Base-by-base conservation (phyloP, 345 rosid species). In the Erucastrum elatum region DNA sequence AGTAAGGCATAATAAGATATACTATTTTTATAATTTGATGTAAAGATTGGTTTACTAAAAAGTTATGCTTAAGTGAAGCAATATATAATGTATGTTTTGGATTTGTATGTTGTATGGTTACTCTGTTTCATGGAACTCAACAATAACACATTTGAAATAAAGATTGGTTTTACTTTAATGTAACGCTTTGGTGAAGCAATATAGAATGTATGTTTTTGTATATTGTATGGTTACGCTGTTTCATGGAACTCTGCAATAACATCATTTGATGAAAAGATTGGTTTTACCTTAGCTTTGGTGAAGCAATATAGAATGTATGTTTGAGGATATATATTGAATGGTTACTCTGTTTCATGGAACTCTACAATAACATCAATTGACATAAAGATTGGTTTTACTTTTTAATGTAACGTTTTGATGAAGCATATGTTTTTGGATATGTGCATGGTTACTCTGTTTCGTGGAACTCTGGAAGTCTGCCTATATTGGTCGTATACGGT, bases 1-100 rank as follows among this genome's bases (percentile, higher is more conserved):
- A 72, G 81, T 44, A 81, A 81, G 81, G 77, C 80, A 78, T 72
- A 72, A 58, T 49, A 11, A 15, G 55, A 70, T 53, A 7, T 62
- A 7, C 26, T 63, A 55, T n/a, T n/a, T 21, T 46, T n/a, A 62
- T 33, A 55, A 69, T 77, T 77, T 41, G 27, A 11, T 37, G 39
- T 58, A 30, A 39, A 12, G 13, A 71, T 78, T 77, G 35, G 51
- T 8, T 39, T 15, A 16, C 16, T 7, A 6, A 51, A 3, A 26
- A 53, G 66, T 77, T 27, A 63, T 55, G 64, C 11, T 31, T 4
- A 7, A 6, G 35, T 69, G 55, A 69, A 69, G 80, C 75, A 44
- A 6, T 76, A 69, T 49, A 46, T 46, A 61, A 13, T 21, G 11
- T 25, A 76, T 76, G 55, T 33, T 46, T 46, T 68, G 21, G 74